phyloP scores from a whole-genome alignment of 2,329 filamentous ascomycete species.

The Biscogniauxia mediterranea region DNA sequence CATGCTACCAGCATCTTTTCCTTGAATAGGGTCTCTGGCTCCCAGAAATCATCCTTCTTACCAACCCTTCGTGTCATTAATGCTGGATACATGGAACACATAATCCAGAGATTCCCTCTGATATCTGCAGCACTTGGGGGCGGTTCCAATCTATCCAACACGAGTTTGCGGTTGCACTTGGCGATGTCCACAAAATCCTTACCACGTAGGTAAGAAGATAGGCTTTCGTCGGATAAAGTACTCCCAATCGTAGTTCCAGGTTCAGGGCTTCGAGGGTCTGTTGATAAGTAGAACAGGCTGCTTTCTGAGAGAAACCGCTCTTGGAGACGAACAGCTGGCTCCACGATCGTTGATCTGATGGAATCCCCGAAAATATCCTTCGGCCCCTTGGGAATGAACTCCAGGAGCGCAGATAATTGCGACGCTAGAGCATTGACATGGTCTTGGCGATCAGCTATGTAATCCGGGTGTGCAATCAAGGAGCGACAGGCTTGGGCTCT shows the following conservation, averaged over 20 bases:
- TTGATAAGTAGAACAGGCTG: slow-evolving; percentile 36
- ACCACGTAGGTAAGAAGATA: neutral
- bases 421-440: slow-evolving; percentile 18
- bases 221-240: neutral
- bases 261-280: slow-evolving; percentile 24
- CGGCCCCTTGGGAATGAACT: neutral
- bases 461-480: slow-evolving; percentile 30
- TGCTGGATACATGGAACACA: slow-evolving; percentile 37
- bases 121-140: slow-evolving; percentile 27
- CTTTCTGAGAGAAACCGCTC: slow-evolving; percentile 40
- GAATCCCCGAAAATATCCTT: neutral
- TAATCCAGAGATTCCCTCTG: slow-evolving; percentile 30
- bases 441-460: slow-evolving; percentile 22
- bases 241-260: neutral
- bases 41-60: slow-evolving; percentile 33
- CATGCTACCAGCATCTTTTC: slow-evolving; percentile 41
- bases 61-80: slow-evolving; percentile 38
- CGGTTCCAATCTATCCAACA: slow-evolving; percentile 6
- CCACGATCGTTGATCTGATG: slow-evolving; percentile 25
- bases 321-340: slow-evolving; percentile 37
- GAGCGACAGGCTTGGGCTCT: slow-evolving; percentile 27
- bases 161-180: slow-evolving; percentile 33
- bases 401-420: neutral
- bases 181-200: slow-evolving; percentile 1
- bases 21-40: slow-evolving; percentile 35